Evolutionary conservation across 2,329 filamentous ascomycete species (phyloP).

Genomic region (Fusarium incarnatum): DNA sequence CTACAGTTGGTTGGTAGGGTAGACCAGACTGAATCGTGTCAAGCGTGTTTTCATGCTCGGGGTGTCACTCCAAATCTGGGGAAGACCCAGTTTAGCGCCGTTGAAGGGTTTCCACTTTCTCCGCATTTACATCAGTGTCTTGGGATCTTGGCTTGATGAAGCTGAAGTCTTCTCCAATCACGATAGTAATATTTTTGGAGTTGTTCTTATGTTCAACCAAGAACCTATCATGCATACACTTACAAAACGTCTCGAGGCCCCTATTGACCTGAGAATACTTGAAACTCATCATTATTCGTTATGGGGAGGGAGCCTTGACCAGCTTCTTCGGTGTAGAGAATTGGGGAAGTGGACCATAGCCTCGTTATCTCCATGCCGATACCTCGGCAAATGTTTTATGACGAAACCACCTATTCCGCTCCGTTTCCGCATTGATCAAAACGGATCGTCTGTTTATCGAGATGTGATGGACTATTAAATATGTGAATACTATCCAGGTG

Average conservation of each 20-base stretch:
- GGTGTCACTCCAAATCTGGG: conserved; percentile 24
- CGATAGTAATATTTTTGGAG: not conserved
- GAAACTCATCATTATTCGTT: not conserved
- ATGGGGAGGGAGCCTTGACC: not conserved
- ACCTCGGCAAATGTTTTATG: not conserved
- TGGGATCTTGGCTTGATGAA: conserved; percentile 6
- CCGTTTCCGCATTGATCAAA: not conserved
- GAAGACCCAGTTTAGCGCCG: conserved; percentile 29
- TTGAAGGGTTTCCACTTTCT: conserved; percentile 17
- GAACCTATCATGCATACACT: not conserved
- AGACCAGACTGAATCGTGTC: not conserved
- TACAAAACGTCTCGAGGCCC: not conserved
- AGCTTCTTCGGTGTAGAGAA: conserved; percentile 1
- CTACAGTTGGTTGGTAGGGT: not conserved
- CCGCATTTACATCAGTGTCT: conserved; percentile 16
- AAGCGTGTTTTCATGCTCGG: conserved; percentile 6
- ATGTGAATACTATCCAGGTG: not conserved
- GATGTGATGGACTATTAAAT: not conserved
- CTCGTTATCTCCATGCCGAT: not conserved
- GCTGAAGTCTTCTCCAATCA: not conserved
- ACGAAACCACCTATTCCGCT: not conserved
- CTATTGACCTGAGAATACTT: not conserved
- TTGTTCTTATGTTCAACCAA: not conserved
- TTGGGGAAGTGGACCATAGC: conserved; percentile 1
- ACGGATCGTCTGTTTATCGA: not conserved